Base-by-base conservation (phyloP, 2,329 filamentous ascomycete species). In the Coniella lustricola region DNA sequence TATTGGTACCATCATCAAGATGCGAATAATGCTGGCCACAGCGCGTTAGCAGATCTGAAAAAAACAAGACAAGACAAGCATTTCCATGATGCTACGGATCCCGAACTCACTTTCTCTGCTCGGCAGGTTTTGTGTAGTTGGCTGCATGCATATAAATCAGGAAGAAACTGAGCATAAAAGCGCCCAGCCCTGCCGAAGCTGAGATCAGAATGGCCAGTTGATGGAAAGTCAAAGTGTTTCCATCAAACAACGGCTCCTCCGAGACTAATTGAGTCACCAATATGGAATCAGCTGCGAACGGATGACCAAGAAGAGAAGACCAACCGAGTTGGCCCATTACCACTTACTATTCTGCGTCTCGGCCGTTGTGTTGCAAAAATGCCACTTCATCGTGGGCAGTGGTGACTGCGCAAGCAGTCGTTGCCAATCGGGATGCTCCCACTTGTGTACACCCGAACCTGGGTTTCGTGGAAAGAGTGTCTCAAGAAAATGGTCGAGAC, bases 1-100 rank as follows among this genome's bases (percentile, higher is more conserved):
- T 53, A 94, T 74, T 34, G 89, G 89, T 43, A 94, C 79, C 87
- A 94, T 91, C 64, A 90, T 83, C 21, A 95, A 76, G 56, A 95
- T 91, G 42, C 89, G 86, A 58, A 94, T 90, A 59, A 93, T 90
- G 62, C 82, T 87, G 57, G 41, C 41, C n/a, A 14, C 8, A 34
- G 12, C 18, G 22, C 8, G 39, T 52, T 17, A 53, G 51, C 25
- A 42, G 13, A 9, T 13, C 42, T 16, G 25, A 49, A 41, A 12
- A 45, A 31, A 16, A 41, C 38, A 31, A 21, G 13, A 14, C 13
- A 0, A 10, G 18, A 16, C 21, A 7, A 17, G 22, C 10, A n/a
- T 16, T 22, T n/a, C n/a, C 22, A 3, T 10, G 37, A n/a, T 14
- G n/a, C 3, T 32, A 3, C 22, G 16, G n/a, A n/a, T 20, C 12